Percentiles rank a stretch among this genome's conserved stretches.
These are phyloP conservation scores for Fusarium foetens DNA, from an alignment of 2,329 filamentous ascomycete species.

Conservation along the genomic window DNA sequence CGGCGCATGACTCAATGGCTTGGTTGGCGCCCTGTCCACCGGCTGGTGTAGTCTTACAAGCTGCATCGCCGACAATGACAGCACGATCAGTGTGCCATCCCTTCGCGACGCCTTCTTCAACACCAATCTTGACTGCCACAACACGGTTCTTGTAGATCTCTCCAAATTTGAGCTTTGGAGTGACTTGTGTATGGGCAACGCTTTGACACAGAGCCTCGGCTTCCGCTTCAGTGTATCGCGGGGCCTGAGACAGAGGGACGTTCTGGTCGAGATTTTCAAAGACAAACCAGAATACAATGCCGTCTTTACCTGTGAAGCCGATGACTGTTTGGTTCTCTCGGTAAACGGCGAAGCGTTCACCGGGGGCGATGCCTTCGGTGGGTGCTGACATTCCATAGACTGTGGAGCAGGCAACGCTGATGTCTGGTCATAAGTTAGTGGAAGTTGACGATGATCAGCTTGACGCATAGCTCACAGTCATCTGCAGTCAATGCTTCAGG, in stretches of 20 bases:
- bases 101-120: neutral
- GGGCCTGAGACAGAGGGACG: neutral
- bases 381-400: neutral
- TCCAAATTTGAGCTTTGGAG: neutral
- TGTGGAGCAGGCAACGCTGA: neutral
- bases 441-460: rapidly evolving
- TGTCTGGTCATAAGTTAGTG: neutral
- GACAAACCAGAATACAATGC: neutral
- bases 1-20: neutral
- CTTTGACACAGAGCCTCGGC: neutral
- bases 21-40: constrained; percentile 5
- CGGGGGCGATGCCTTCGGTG: neutral
- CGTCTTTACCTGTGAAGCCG: neutral
- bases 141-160: neutral
- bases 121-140: neutral
- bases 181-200: neutral
- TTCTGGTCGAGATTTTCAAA: neutral
- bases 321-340: neutral
- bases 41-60: neutral
- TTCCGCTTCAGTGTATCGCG: neutral
- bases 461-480: neutral
- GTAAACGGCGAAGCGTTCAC: neutral
- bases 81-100: neutral
- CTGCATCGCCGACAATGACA: neutral
- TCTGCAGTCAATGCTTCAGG: neutral